Base-by-base conservation (phyloP, 371 early-diverging fungal genomes). In the Sporodiniella umbellata region DNA sequence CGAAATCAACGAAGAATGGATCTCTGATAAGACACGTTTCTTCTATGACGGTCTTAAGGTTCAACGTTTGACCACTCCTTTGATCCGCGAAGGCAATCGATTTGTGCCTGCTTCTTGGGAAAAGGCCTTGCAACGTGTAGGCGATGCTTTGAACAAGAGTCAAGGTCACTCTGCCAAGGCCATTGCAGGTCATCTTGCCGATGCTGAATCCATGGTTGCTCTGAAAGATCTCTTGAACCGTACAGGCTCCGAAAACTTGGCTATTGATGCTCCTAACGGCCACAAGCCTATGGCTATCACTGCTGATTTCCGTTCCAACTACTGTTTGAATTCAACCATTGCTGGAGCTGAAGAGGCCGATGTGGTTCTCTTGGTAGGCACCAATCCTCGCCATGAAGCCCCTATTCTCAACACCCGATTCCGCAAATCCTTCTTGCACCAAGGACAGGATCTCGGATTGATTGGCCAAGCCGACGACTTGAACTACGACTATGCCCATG, bases 1-100 rank as follows among this genome's bases (percentile, higher is more conserved):
- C 56, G 95, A 91, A 26, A 79, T 98, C 61, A 98, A 98, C 76
- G 94, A 94, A 68, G 98, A 98, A 80, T 98, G 98, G 98, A 93
- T 98, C 48, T 92, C 92, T 10, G 98, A 98, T 80, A 96, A 96
- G 83, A 94, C 96, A 33, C 88, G 98, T 48, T 95, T 91, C 70
- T 89, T 92, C 50, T 93, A 81, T 60, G 98, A 98, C 59, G 98
- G 98, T 52, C 79, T 98, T 25, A 94, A 92, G 81, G 84, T 91
- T 19, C 97, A 98, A 77, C 85, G 98, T 57, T 76, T 98, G 53
- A 95, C 94, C 26, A 84, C 85, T 14, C 97, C 97, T 23, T 80
- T 98, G 64, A 71, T 96, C 35, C 88, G 92, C 60, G 68, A 86
- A 54, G 93, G 90, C 37, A 86, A 89, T 61, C 78, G 83, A 33